A percentile compares a stretch with the other conserved stretches of the same genome.
phyloP scores from a whole-genome alignment of 2,329 filamentous ascomycete species.

The Aspergillus jensenii region DNA sequence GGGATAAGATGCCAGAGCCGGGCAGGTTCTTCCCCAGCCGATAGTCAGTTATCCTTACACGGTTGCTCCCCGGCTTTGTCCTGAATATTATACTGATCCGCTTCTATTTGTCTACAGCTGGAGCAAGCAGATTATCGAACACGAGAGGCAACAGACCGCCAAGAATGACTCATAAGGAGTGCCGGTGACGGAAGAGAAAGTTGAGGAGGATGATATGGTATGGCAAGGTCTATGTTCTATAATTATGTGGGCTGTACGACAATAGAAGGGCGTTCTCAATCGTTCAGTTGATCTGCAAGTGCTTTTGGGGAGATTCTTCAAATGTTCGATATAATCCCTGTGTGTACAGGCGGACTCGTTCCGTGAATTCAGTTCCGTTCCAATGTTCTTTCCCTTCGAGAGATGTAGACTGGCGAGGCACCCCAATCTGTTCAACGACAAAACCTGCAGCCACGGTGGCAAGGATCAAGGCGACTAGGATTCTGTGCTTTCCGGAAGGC shows the following conservation, averaged over 20 bases:
- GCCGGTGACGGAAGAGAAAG: constrained; percentile 9
- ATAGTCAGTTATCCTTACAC: constrained; percentile 59
- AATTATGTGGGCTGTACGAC: constrained; percentile 38
- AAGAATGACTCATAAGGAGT: constrained; percentile 39
- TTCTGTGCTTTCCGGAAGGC: constrained; percentile 49
- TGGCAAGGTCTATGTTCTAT: constrained; percentile 32
- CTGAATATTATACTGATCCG: constrained; percentile 18
- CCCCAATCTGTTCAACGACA: constrained; percentile 90
- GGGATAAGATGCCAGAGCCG: constrained; percentile 73
- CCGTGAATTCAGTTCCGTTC: constrained; percentile 47
- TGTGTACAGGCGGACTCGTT: constrained; percentile 47
- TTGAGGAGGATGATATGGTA: constrained; percentile 24
- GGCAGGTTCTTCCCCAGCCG: constrained; percentile 80
- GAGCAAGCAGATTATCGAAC: constrained; percentile 70
- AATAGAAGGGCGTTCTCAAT: constrained; percentile 40
- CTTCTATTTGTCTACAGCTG: constrained; percentile 50
- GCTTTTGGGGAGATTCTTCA: constrained; percentile 38
- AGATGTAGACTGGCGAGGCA: constrained; percentile 54
- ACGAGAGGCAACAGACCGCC: constrained; percentile 56
- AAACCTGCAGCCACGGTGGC: constrained; percentile 84
- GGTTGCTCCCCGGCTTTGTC: constrained; percentile 1
- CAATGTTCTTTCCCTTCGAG: constrained; percentile 40
- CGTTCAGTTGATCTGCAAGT: constrained; percentile 38
- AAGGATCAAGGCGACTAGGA: constrained; percentile 71
- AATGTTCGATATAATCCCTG: constrained; percentile 41